A percentile compares a stretch with the other conserved stretches of the same genome.
phyloP scores from a whole-genome alignment of 495 filamentous ascomycete species.

The Paragyromitra xinjiangensis region DNA sequence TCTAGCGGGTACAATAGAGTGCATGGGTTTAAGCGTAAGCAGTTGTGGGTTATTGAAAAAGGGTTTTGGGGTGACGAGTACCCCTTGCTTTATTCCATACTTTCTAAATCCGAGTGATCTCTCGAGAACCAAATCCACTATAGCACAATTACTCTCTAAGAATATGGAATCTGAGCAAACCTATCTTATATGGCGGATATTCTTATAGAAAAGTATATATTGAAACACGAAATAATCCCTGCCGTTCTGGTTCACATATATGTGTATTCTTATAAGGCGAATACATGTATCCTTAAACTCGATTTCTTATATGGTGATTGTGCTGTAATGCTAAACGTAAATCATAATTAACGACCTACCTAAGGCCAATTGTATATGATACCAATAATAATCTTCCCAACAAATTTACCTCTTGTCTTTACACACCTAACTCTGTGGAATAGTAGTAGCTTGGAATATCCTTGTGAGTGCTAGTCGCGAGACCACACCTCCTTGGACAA shows the following conservation, averaged over 20 bases:
- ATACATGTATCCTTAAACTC: no score
- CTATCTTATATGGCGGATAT: neutral
- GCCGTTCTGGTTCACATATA: no score
- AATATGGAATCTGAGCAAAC: no score
- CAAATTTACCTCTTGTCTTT: neutral
- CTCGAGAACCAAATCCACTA: neutral
- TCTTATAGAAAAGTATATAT: no score
- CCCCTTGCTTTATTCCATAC: neutral
- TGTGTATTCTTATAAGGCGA: no score
- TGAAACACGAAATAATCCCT: no score
- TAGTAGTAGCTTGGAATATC: neutral
- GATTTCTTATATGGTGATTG: no score
- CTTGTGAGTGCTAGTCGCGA: neutral
- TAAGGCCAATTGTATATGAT: no score
- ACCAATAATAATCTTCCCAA: neutral
- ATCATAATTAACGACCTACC: no score
- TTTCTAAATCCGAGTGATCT: slow-evolving; percentile 1
- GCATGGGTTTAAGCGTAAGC: slow-evolving; percentile 2
- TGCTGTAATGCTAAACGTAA: no score
- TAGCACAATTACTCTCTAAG: no score
- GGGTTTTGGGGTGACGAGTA: neutral
- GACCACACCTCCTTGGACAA: neutral
- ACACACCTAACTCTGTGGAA: neutral
- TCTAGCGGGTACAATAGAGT: slow-evolving; percentile 14
- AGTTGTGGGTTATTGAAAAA: neutral